Evolutionary conservation across 2,329 filamentous ascomycete species (phyloP).

Genomic region (Raffaelea arxii): DNA sequence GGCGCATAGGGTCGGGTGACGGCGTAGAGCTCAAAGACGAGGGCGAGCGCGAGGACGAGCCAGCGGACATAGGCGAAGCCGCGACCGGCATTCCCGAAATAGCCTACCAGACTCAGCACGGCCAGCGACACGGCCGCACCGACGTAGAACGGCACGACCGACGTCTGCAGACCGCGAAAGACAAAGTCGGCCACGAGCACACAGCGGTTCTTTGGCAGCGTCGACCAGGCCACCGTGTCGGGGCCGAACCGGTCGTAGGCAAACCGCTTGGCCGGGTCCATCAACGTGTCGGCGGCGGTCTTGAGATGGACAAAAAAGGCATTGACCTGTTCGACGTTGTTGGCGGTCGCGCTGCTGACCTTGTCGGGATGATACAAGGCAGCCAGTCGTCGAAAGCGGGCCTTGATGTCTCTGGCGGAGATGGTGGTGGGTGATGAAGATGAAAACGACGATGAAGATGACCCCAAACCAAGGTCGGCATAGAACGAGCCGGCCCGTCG

Average conservation of each 20-base stretch:
- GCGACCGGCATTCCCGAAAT: conserved; percentile 56
- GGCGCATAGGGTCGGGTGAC: conserved; percentile 46
- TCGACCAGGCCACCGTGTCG: conserved; percentile 50
- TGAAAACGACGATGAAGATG: too few relatives aligned
- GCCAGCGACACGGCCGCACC: conserved; percentile 49
- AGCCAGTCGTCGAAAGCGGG: conserved; percentile 69
- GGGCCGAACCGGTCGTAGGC: conserved; percentile 87
- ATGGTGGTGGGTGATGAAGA: conserved; percentile 56
- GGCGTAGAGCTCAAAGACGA: conserved; percentile 46
- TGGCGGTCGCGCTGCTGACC: conserved; percentile 25
- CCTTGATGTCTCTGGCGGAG: conserved; percentile 69
- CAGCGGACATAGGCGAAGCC: conserved; percentile 61
- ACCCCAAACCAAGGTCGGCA: conserved; percentile 61
- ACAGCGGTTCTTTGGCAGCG: conserved; percentile 30
- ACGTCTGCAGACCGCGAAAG: conserved; percentile 46
- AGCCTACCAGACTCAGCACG: conserved; percentile 53
- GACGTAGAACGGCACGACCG: conserved; percentile 50
- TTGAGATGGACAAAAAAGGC: conserved; percentile 73
- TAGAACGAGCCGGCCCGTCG: conserved; percentile 69
- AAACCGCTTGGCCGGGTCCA: conserved; percentile 68
- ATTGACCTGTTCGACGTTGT: conserved; percentile 21
- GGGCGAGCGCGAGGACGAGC: conserved; percentile 43
- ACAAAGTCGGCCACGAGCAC: conserved; percentile 65
- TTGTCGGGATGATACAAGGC: conserved; percentile 81
- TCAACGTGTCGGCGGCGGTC: conserved; percentile 69